Evolutionary conservation across 495 filamentous ascomycete genomes (phyloP), one percentile per base, ranked within the genome.

Genomic region (Daldinia bambusicola): DNA sequence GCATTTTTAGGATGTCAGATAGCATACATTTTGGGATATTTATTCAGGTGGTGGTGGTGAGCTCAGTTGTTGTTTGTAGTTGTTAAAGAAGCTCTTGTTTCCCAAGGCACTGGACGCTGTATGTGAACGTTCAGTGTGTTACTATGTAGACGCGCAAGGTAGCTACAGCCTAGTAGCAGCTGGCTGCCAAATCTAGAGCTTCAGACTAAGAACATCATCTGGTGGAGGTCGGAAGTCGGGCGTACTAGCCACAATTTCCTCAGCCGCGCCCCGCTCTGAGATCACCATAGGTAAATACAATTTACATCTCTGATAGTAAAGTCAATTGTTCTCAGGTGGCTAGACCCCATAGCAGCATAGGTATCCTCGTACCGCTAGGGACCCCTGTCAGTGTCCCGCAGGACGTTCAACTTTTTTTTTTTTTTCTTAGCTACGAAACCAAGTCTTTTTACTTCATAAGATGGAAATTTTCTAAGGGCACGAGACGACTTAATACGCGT

Each of bases 141-240:
- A 59, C 14, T 65, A 59, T 45, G 65, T 61, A 73, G 74, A 79
- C 77, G 68, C 77, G 77, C 77, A 79, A 76, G 70, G 74, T 57
- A 77, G 77, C 77, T 79, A 77, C 77, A 79, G 77, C 77, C 77
- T 79, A 74, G 59, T 61, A n/a, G 26, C 26, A 74, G 59, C 65
- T 72, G 43, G 43, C 58, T 69, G 69, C 60, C 51, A 32, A 55
- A 65, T 30, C 57, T 56, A 58, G 60, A 73, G 64, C 65, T 66
- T 45, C 52, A 69, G 40, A 43, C 45, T 38, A 20, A 10, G 48
- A 41, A 53, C 50, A 53, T 52, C 50, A 53, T 53, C 10, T 32
- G 45, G 43, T 61, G 48, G 31, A 62, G 45, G 36, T 69, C 70
- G 65, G 70, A 72, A 9, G 31, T 69, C 70, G 65, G 65, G 60